A percentile compares a stretch with the other conserved stretches of the same genome.
Conservation (phyloP, 176 grass and related monocot genomes). For the sorghum (Sorghum bicolor) region DNA sequence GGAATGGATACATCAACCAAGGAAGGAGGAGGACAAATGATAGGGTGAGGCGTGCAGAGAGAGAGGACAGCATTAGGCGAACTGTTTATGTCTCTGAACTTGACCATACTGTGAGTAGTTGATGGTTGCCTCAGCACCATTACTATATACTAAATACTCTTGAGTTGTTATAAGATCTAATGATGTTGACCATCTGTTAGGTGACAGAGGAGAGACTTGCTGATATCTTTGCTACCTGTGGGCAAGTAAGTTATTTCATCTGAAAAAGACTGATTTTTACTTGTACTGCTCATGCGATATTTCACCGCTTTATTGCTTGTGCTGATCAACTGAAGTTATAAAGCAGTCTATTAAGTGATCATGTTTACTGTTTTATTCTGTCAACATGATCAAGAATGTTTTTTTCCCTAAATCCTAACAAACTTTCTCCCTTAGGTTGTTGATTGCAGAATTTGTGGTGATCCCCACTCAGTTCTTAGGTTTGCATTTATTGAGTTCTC, state of each 20-base stretch:
- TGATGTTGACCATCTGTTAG: constrained; percentile 44
- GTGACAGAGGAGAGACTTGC: constrained; percentile 98
- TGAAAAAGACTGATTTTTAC: background rate
- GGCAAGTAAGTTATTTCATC: constrained; percentile 63
- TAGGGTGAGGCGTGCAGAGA: constrained; percentile 55
- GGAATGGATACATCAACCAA: constrained; percentile 52
- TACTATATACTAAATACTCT: constrained; percentile 1
- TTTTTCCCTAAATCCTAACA: background rate
- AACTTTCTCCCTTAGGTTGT: constrained; percentile 49
- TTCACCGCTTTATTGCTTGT: background rate
- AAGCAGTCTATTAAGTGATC: background rate
- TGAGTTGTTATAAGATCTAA: constrained; percentile 22
- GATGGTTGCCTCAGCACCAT: constrained; percentile 10
- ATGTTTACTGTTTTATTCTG: background rate
- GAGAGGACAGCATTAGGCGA: constrained; percentile 79
- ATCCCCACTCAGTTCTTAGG: constrained; percentile 86
- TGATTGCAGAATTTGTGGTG: constrained; percentile 90
- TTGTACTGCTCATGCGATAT: background rate
- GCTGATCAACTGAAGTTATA: background rate
- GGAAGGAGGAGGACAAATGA: constrained; percentile 58
- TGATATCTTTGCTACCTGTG: constrained; percentile 85
- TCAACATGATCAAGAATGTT: background rate
- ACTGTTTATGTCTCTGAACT: constrained; percentile 92
- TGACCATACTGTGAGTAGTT: constrained; percentile 75
- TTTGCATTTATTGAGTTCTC: constrained; percentile 96